Evolutionary conservation across 345 rosid species (phyloP).

Genomic region (Syzygium aqueum): DNA sequence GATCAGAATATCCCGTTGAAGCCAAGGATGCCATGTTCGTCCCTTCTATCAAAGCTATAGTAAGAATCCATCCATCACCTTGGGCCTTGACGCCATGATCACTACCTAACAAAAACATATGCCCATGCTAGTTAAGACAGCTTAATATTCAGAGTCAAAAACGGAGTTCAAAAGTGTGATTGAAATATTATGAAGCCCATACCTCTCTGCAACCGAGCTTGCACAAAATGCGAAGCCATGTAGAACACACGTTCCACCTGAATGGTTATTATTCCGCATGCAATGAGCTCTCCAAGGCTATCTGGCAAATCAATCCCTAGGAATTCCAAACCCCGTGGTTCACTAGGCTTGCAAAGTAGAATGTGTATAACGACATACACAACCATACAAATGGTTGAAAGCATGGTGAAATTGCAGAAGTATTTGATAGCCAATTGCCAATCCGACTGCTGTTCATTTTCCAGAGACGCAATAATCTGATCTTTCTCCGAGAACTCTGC

Average conservation of each 20-base stretch:
- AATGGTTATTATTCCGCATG: constrained; percentile 43
- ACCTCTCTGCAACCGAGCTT: constrained; percentile 68
- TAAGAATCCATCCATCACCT: constrained; percentile 90
- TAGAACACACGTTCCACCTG: constrained; percentile 53
- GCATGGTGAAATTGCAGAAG: constrained; percentile 57
- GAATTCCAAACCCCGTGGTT: constrained; percentile 61
- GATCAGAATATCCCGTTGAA: constrained; percentile 51
- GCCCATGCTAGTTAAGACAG: neutral
- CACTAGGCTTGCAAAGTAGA: constrained; percentile 35
- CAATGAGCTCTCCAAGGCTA: constrained; percentile 74
- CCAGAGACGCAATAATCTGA: constrained; percentile 49
- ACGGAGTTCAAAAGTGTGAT: neutral
- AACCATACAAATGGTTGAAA: constrained; percentile 45
- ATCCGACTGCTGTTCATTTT: constrained; percentile 54
- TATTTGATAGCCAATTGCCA: constrained; percentile 49
- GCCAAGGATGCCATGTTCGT: constrained; percentile 50
- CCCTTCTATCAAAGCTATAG: constrained; percentile 78
- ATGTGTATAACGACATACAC: constrained; percentile 53
- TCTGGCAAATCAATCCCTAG: constrained; percentile 78
- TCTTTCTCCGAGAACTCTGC: constrained; percentile 29
- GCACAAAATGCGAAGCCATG: constrained; percentile 61
- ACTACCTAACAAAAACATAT: constrained; percentile 27
- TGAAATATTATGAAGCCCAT: neutral
- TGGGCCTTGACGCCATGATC: constrained; percentile 58
- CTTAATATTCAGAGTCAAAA: neutral